phyloP scores from a whole-genome alignment of 371 early-diverging fungal genomes.

The Fennellomyces sp. region DNA sequence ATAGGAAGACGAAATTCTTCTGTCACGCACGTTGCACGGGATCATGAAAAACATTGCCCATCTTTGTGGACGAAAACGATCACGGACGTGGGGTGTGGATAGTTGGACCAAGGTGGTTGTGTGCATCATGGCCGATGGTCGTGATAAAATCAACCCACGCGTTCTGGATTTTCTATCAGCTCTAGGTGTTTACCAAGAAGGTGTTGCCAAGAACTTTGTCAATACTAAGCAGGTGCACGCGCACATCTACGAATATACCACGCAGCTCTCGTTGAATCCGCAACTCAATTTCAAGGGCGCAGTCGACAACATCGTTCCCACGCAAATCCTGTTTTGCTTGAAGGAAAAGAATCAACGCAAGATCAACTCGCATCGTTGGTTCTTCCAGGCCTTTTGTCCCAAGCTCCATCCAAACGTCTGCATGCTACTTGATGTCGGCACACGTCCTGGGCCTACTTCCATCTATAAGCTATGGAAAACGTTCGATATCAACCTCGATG shows the following conservation, averaged over 20 bases:
- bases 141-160: constrained; percentile 72
- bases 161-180: constrained; percentile 82
- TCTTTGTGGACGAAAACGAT: constrained; percentile 74
- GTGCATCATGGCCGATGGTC: constrained; percentile 85
- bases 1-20: constrained; percentile 84
- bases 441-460: constrained; percentile 81
- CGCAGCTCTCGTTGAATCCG: constrained; percentile 77
- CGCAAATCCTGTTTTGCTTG: constrained; percentile 89
- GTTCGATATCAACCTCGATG: constrained; percentile 85
- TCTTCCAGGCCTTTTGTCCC: constrained; percentile 93
- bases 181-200: constrained; percentile 92
- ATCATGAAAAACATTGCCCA: constrained; percentile 89
- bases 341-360: constrained; percentile 89
- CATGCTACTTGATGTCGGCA: constrained; percentile 92
- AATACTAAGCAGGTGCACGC: constrained; percentile 64
- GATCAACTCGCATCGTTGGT: constrained; percentile 98
- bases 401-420: constrained; percentile 85
- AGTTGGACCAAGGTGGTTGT: constrained; percentile 92
- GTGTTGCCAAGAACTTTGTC: constrained; percentile 74
- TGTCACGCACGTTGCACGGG: constrained; percentile 83
- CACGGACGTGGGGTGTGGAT: constrained; percentile 65
- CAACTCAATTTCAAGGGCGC: constrained; percentile 68
- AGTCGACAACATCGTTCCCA: constrained; percentile 78
- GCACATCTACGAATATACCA: constrained; percentile 93
- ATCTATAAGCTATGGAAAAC: constrained; percentile 92